Evolutionary conservation across 1,284 basidiomycete species (phyloP), one percentile per base, ranked within the genome.

Genomic region (Apiotrichum laibachii): DNA sequence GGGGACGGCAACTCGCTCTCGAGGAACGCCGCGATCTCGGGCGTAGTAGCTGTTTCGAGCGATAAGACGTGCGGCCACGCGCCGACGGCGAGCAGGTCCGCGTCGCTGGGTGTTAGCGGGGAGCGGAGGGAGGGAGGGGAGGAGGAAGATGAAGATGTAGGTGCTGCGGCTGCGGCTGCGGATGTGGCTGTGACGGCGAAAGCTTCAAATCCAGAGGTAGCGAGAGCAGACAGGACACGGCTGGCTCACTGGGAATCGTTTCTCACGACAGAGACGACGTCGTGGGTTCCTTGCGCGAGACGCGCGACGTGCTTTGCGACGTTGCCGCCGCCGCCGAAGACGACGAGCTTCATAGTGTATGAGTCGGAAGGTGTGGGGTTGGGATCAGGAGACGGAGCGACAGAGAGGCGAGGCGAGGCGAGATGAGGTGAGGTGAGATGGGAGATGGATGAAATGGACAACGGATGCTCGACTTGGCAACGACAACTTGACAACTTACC

Each of bases 221-320:
- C 8, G 37, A 7, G 8, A 11, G 34, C 12, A 11, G 26, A 31
- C 26, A 4, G 26, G 26, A 4, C 19, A 26, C 1, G 12, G 15
- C 9, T 16, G 21, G n/a, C 76, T 59, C 54, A 77, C 75, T 78
- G 76, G 2, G 53, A 56, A 47, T 76, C 66, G 53, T 80, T 79
- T 48, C 86, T 82, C 60, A 88, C 84, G 49, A 88, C 80, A 3
- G 85, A 85, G 34, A 82, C 81, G 19, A 88, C 81, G n/a, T 70
- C 64, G 66, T 84, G 78, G 31, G 62, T 65, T 22, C 64, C 57
- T 1, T 77, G 69, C 5, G 82, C 77, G 21, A 84, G 78, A 8
- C 82, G 71, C 19, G 85, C 81, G 49, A 87, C 82, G 49, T 82
- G 82, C 18, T 85, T 78, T 26, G 85, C 81, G 50, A 86, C 80